Evolutionary conservation across 345 rosid species (phyloP), one percentile per base, ranked within the genome.

Genomic region (Dipteronia dyeriana): DNA sequence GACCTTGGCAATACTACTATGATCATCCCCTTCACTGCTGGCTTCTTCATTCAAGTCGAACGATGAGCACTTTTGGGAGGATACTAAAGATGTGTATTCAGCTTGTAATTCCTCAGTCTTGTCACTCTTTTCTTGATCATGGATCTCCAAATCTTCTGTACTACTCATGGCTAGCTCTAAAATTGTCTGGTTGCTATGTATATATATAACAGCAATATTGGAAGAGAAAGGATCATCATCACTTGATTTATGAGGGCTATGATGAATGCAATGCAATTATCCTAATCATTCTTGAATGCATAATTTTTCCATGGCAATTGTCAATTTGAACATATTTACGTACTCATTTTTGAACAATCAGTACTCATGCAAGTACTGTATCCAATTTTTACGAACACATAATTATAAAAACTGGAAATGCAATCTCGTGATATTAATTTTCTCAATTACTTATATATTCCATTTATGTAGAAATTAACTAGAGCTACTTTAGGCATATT

Each of bases 41-140:
- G 85, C 90, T 68, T 81, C 86, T 78, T 84, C 87, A 45, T 86
- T 86, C 79, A 86, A 80, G 49, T 84, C 89, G n/a, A 82, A 82
- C 31, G 78, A 78, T 7, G 85, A 79, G 20, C 78, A 84, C 71
- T 81, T 86, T 19, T 75, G 80, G 19, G 83, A 77, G 9, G 78
- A 86, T 19, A 22, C 59, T 14, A 70, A 31, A 16, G 85, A 80
- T 23, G 49, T 76, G 34, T 67, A 76, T 61, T 76, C 87, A 20
- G 79, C 82, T 60, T 59, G 82, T 20, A 34, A 34, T 34, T 79
- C 80, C n/a, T 83, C 79, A 45, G 54, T 65, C 3, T 26, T 66
- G n/a, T 39, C 69, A 23, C 63, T 75, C 72, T 17, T 78, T 66
- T 70, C 85, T 61, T 71, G 77, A 41, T 64, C 74, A 16, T 5